Percentiles rank a stretch among this genome's conserved stretches.
Evolutionary conservation across 2,329 filamentous ascomycete species (phyloP).

Genomic region (Cyphellophora europaea): DNA sequence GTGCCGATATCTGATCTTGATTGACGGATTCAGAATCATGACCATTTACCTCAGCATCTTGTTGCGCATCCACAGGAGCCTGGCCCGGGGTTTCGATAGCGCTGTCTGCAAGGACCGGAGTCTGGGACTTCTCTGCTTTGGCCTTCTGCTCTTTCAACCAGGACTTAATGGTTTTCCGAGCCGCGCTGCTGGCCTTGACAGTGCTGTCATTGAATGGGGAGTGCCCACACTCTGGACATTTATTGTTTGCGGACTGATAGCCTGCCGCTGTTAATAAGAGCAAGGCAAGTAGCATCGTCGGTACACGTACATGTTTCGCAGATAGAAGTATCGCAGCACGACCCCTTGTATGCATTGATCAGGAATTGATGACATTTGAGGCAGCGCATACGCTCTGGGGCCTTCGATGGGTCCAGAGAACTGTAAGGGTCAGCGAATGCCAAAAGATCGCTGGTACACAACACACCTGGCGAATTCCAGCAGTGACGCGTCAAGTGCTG

Average conservation of each 20-base stretch:
- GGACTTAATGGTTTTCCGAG: conserved; percentile 86
- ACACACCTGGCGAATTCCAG: conserved; percentile 20
- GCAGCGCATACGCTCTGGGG: conserved; percentile 94
- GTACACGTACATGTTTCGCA: conserved; percentile 71
- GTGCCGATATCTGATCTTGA: too few species aligned
- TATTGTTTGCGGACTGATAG: conserved; percentile 48
- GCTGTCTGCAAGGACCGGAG: conserved; percentile 1
- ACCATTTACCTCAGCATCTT: not conserved
- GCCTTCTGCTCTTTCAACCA: conserved; percentile 92
- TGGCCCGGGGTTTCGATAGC: conserved; percentile 1
- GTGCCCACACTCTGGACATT: conserved; percentile 90
- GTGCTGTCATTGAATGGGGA: conserved; percentile 76
- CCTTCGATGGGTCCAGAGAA: conserved; percentile 68
- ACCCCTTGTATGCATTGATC: conserved; percentile 79
- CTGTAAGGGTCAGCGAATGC: too few species aligned
- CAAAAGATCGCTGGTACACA: too few species aligned
- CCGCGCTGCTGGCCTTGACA: conserved; percentile 78
- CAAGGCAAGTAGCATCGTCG: conserved; percentile 2
- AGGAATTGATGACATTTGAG: conserved; percentile 87
- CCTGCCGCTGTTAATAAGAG: conserved; percentile 6
- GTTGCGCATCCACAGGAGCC: not conserved
- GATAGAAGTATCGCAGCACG: conserved; percentile 92
- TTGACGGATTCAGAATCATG: not conserved
- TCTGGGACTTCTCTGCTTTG: conserved; percentile 41
- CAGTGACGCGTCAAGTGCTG: conserved; percentile 10